Conservation (phyloP, 106 monocot species). For the Apostasia ramifera region DNA sequence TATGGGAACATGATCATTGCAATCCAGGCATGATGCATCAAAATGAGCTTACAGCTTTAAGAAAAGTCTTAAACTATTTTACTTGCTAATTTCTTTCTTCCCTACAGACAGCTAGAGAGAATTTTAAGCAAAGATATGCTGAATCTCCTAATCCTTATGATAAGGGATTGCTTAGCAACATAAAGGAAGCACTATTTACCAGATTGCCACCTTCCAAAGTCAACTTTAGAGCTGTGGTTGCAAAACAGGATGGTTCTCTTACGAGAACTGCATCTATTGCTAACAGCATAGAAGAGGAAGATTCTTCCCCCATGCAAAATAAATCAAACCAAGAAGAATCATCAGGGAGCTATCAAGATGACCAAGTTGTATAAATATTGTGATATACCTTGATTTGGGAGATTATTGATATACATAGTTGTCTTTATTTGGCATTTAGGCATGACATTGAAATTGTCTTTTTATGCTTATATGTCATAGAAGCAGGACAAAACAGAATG, state of each 20-base stretch:
- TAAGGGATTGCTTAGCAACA: conserved; percentile 39
- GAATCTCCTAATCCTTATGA: conserved; percentile 41
- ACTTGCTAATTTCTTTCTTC: background rate
- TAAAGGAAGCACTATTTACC: conserved; percentile 37
- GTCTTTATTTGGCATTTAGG: too few relatives aligned
- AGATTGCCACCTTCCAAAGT: conserved; percentile 39
- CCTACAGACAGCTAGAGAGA: conserved; percentile 39
- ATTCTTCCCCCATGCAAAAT: background rate
- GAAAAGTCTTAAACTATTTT: background rate
- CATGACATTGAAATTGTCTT: too few relatives aligned
- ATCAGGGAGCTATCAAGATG: background rate
- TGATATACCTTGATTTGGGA: too few relatives aligned
- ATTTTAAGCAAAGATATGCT: conserved; percentile 28
- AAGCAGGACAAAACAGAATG: too few relatives aligned
- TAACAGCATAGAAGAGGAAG: background rate
- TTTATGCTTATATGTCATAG: too few relatives aligned
- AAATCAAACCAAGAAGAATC: background rate
- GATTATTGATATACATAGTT: too few relatives aligned
- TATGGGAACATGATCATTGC: too few relatives aligned
- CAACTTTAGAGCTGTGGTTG: conserved; percentile 32
- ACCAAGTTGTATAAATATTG: background rate
- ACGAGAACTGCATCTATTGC: background rate
- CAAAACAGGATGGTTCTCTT: conserved; percentile 4
- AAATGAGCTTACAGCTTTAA: background rate
- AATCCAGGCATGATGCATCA: too few relatives aligned